These are phyloP conservation scores for Xerocomus amazonicus DNA, from an alignment of 1,284 basidiomycete species.

Conservation along the genomic window DNA sequence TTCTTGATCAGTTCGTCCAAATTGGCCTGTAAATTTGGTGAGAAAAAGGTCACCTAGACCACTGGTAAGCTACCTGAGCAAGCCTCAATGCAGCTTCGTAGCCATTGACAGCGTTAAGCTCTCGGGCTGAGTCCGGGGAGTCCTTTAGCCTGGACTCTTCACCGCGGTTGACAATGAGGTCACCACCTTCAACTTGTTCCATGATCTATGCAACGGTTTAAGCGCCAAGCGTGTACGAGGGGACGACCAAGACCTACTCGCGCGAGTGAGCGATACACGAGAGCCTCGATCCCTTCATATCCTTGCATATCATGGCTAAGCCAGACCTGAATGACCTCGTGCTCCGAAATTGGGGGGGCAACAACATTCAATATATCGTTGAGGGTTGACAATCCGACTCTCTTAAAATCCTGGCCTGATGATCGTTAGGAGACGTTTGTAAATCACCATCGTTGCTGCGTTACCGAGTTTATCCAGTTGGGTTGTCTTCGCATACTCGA, in stretches of 20 bases:
- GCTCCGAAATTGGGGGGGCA: constrained; percentile 95
- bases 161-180: constrained; percentile 85
- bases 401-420: constrained; percentile 81
- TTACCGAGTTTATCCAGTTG: constrained; percentile 83
- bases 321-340: constrained; percentile 96
- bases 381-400: constrained; percentile 81
- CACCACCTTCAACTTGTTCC: constrained; percentile 92
- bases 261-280: constrained; percentile 86
- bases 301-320: constrained; percentile 95
- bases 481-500: constrained; percentile 67
- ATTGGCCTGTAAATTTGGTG: constrained; percentile 54
- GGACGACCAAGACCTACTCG: constrained; percentile 49
- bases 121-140: constrained; percentile 45
- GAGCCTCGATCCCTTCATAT: constrained; percentile 92
- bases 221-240: constrained; percentile 2
- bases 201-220: constrained; percentile 55
- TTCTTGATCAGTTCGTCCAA: constrained; percentile 73
- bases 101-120: constrained; percentile 82
- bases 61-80: constrained; percentile 53
- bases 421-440: constrained; percentile 1
- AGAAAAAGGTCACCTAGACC: neutral
- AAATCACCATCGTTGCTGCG: constrained; percentile 13
- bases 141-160: constrained; percentile 69
- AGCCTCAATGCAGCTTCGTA: constrained; percentile 81
- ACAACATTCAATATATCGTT: constrained; percentile 94